A percentile compares a stretch with the other conserved stretches of the same genome.
These are phyloP conservation scores for Dactylis glomerata DNA, from an alignment of 176 grass and related monocot genomes.

Conservation along the genomic window DNA sequence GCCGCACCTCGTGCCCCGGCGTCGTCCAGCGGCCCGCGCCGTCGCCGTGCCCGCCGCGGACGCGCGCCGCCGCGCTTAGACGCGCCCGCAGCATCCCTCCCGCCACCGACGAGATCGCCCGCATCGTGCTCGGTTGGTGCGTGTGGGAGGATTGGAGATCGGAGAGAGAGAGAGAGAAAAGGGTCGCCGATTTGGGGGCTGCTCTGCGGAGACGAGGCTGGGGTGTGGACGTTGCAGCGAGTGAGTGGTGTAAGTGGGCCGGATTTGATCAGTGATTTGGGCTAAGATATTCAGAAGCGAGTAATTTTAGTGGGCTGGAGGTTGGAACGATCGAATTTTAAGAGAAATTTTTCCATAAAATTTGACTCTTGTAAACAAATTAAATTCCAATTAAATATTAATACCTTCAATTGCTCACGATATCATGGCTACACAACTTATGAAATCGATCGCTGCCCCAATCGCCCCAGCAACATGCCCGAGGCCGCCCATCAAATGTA, in stretches of 20 bases:
- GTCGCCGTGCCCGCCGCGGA: slow-evolving; percentile 51
- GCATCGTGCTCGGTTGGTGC: slow-evolving; percentile 38
- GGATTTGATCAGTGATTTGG: neutral
- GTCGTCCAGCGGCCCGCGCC: slow-evolving; percentile 79
- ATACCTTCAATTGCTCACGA: too few species aligned
- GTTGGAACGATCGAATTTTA: neutral
- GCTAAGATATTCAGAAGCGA: neutral
- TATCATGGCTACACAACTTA: too few species aligned
- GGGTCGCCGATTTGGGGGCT: slow-evolving; percentile 37
- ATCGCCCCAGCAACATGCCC: too few species aligned
- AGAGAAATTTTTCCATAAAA: neutral
- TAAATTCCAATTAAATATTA: too few species aligned
- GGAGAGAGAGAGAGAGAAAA: slow-evolving; percentile 21
- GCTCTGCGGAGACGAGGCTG: slow-evolving; percentile 23
- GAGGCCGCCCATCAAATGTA: too few species aligned
- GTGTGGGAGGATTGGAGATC: slow-evolving; percentile 38
- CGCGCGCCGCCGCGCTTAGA: slow-evolving; percentile 33
- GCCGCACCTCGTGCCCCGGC: slow-evolving; percentile 58
- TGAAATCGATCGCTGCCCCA: too few species aligned
- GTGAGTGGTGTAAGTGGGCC: neutral
- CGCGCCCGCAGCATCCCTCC: slow-evolving; percentile 63
- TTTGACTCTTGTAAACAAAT: too few species aligned
- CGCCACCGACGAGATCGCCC: slow-evolving; percentile 56
- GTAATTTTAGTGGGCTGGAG: neutral
- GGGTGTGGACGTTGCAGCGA: neutral